phyloP scores from a whole-genome alignment of 768 basidiomycete genomes.

The Hydnomerulius pinastri region DNA sequence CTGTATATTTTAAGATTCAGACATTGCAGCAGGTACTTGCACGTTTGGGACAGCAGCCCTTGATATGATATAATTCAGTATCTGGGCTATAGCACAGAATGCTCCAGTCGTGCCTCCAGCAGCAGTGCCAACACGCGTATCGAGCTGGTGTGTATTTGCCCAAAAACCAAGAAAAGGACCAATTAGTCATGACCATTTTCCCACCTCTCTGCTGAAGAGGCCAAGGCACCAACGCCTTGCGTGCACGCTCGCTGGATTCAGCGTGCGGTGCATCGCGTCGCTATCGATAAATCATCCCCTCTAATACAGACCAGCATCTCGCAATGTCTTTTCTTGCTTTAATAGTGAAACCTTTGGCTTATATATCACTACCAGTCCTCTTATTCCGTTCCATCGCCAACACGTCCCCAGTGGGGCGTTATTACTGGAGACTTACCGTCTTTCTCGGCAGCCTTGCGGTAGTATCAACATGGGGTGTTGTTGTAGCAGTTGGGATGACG shows the following conservation, averaged over 20 bases:
- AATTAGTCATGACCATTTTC: conserved; percentile 22
- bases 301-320: conserved; percentile 15
- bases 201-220: conserved; percentile 30
- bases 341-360: conserved; percentile 71
- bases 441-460: conserved; percentile 73
- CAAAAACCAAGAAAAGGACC: not conserved
- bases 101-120: too few relatives aligned
- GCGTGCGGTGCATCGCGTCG: conserved; percentile 21
- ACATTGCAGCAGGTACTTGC: too few relatives aligned
- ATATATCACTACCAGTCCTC: conserved; percentile 72
- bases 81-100: too few relatives aligned
- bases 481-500: conserved; percentile 66
- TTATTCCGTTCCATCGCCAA: conserved; percentile 61
- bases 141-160: too few relatives aligned
- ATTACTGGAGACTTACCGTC: conserved; percentile 71
- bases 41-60: too few relatives aligned
- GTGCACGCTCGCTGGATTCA: conserved; percentile 25
- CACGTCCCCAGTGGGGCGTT: conserved; percentile 57
- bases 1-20: too few relatives aligned
- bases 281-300: conserved; percentile 12
- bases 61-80: too few relatives aligned
- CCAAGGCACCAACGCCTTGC: conserved; percentile 9
- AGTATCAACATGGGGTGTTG: conserved; percentile 70
- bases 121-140: too few relatives aligned
- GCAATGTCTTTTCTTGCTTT: conserved; percentile 64